These are phyloP conservation scores for Brassica napus DNA, from an alignment of 345 rosid species.

Conservation along the genomic window DNA sequence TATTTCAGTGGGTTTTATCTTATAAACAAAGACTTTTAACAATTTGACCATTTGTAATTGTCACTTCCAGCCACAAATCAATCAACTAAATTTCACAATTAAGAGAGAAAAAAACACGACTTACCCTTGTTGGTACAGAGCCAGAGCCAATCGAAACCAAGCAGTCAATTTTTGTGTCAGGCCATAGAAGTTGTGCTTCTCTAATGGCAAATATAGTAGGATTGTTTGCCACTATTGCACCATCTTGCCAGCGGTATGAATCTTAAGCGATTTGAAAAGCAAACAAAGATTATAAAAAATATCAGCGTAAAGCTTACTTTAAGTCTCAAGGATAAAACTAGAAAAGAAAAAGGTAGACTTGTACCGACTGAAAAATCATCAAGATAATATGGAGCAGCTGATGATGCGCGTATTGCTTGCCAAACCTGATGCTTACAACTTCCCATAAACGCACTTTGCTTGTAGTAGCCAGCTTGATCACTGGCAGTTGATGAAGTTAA, in stretches of 20 bases:
- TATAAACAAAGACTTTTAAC: conserved; percentile 2
- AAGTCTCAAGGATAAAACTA: conserved; percentile 5
- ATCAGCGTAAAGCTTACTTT: conserved; percentile 3
- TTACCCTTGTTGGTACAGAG: conserved; percentile 95
- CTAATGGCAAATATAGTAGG: conserved; percentile 90
- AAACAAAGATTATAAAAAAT: conserved; percentile 18
- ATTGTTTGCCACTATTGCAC: conserved; percentile 97
- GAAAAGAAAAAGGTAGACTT: conserved; percentile 12
- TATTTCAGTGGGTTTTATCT: background rate
- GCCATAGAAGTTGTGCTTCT: conserved; percentile 99
- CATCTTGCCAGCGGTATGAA: conserved; percentile 97
- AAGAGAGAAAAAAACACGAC: conserved; percentile 13
- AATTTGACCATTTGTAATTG: background rate
- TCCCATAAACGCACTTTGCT: conserved; percentile 89
- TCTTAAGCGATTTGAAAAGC: conserved; percentile 45
- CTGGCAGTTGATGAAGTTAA: conserved; percentile 67
- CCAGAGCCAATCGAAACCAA: conserved; percentile 97
- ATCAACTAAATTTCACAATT: background rate
- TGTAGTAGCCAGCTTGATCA: conserved; percentile 81
- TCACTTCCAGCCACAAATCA: background rate
- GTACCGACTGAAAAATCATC: conserved; percentile 97
- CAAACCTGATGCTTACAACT: conserved; percentile 94
- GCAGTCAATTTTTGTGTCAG: conserved; percentile 92
- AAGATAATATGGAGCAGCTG: conserved; percentile 99
- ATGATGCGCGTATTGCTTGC: conserved; percentile 99